Evolutionary conservation across 179 eudicot species (phyloP).

Genomic region (Silene vulgaris): DNA sequence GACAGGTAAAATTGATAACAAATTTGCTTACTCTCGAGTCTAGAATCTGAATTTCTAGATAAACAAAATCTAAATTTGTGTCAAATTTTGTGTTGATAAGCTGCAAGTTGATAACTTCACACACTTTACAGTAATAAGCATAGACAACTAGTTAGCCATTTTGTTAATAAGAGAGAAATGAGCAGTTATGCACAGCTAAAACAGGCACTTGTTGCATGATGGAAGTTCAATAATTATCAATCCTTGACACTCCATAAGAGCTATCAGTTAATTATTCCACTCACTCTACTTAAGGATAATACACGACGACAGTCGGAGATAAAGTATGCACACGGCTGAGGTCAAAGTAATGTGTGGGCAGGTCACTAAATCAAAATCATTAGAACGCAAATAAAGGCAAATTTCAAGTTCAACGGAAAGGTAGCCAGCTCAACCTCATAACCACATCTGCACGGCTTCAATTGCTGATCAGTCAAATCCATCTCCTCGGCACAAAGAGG

Average conservation of each 20-base stretch:
- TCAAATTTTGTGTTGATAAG: too few relatives aligned
- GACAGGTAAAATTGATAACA: too few relatives aligned
- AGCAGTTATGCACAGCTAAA: too few relatives aligned
- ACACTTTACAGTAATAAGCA: too few relatives aligned
- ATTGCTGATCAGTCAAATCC: conserved; percentile 97
- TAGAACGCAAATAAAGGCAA: too few relatives aligned
- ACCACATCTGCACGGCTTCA: conserved; percentile 95
- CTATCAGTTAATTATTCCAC: neutral
- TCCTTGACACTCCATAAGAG: neutral
- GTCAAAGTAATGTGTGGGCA: neutral
- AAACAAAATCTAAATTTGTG: too few relatives aligned
- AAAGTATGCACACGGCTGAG: too few relatives aligned
- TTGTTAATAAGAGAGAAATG: too few relatives aligned
- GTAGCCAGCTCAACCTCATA: conserved; percentile 52
- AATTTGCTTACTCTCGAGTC: too few relatives aligned
- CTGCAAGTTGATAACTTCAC: too few relatives aligned
- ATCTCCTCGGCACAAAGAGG: conserved; percentile 97
- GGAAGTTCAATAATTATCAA: neutral
- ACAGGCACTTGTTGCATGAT: neutral
- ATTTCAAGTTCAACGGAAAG: neutral
- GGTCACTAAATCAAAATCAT: neutral
- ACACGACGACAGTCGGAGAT: neutral
- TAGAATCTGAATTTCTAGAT: too few relatives aligned
- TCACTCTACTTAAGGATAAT: neutral
- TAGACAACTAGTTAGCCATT: too few relatives aligned